Base-by-base conservation (phyloP, 768 basidiomycete species). In the Russula compacta region DNA sequence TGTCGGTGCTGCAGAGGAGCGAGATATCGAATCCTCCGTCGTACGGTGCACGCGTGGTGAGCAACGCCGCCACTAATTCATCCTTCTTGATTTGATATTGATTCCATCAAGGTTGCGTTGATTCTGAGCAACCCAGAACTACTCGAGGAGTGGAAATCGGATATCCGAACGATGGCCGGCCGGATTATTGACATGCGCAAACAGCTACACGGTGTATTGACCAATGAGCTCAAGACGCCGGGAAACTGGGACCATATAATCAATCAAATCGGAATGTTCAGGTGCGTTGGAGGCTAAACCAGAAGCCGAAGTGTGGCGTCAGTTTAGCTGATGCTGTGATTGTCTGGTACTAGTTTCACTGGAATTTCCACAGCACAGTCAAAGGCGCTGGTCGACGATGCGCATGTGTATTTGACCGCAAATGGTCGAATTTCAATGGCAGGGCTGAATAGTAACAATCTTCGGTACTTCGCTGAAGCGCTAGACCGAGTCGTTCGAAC, bases 231-330 rank as follows among this genome's bases (percentile, higher is more conserved):
- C 65, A 81, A 88, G 69, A 95, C 92, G 53, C 94, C 94, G 4
- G 92, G 94, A 6, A 84, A 83, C 69, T 99, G 97, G 97, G 83
- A 86, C n/a, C 95, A 98, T 74, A 95, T 99, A 69, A 77, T 87
- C 67, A 82, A 84, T 55, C 97, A 98, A 79, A 98, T 98, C 73
- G 95, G 95, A 59, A 97, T 95, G 95, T 97, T 95, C 80, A 92
- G 89, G 85, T 92, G 71, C 62, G 78, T 69, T 9, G 40, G n/a
- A 48, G 4, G 36, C 29, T 33, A 3, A 7, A 32, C 40, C 3
- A 10, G 4, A 14, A 32, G 14, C 9, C 17, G 10, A 33, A 32
- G 10, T 17, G 14, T 21, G 49, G 2, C 7, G 53, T 11, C 29
- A 15, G 12, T 9, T 35, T 8, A 44, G 59, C 71, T 70, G 62